Evolutionary conservation across 129 eudicot genomes (phyloP), one percentile per base, ranked within the genome.

Genomic region (Tagetes erecta): DNA sequence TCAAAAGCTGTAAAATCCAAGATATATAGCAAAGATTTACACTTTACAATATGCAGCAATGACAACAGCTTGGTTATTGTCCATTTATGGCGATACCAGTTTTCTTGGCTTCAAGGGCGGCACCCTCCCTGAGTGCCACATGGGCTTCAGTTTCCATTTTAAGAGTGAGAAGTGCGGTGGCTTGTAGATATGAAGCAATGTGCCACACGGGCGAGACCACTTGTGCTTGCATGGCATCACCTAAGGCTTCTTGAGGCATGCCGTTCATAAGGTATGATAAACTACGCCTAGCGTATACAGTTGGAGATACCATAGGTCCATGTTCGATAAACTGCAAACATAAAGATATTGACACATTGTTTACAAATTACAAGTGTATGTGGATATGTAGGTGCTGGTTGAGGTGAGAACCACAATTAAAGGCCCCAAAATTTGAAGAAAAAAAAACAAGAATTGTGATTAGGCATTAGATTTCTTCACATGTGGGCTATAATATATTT

Each of bases 151-250:
- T 78, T 41, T 89, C 87, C 92, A 81, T 85, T 51, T 72, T 74
- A 2, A 89, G 92, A 30, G 87, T 73, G 33, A 86, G 78, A 56
- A 89, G 90, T 2, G 96, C 72, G 35, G 81, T 74, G 2, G 92
- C 87, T 81, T 89, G 96, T 53, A 87, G 75, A 77, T 83, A 87
- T 1, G 84, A 81, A 20, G 90, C 96, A 14, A 82, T 87, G 68
- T 86, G 84, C 92, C 90, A 89, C 20, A 81, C 88, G 34, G 92
- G 92, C 6, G 87, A 85, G 34, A 85, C 65, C 7, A 85, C 84
- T 56, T 84, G 90, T 2, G 92, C 92, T 79, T 89, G 92, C 91
- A 89, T 84, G 58, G 96, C 92, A 65, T 89, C 96, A 8, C 78
- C 69, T 12, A 89, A 70, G 0, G 96, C 96, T 78, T 84, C 89